Conservation (phyloP, 768 basidiomycete genomes). For the Russula sp. region DNA sequence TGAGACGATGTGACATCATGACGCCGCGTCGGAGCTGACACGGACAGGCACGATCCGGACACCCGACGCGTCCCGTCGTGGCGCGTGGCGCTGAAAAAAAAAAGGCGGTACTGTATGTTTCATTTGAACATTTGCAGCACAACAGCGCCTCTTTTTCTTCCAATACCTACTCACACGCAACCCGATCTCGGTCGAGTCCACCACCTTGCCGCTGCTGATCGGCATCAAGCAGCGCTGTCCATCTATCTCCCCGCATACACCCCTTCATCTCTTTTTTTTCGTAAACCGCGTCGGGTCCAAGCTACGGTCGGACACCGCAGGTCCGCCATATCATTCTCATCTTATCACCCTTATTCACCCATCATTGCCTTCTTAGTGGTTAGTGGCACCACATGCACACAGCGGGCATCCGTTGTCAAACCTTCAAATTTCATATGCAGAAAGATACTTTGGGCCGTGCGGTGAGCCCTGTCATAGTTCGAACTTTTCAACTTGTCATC, state of each 20-base stretch:
- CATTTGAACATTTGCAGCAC: too few species aligned
- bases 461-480: background rate
- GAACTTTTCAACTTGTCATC: background rate
- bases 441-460: background rate
- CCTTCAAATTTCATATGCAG: background rate
- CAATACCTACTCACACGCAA: background rate
- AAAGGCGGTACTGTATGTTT: too few species aligned
- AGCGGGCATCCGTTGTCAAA: background rate
- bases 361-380: too few species aligned
- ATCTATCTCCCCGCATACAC: background rate
- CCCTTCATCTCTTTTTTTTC: background rate
- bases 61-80: background rate
- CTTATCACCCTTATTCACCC: slow-evolving; percentile 11
- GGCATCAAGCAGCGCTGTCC: background rate
- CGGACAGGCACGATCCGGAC: background rate
- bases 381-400: background rate
- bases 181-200: background rate
- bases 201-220: slow-evolving; percentile 3
- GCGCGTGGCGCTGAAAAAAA: too few species aligned
- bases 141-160: too few species aligned
- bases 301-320: background rate
- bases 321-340: background rate
- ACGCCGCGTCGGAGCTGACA: background rate
- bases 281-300: background rate
- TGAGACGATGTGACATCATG: background rate